Base-by-base conservation (phyloP, 257 asterid genomes). In the Solanum phureja region DNA sequence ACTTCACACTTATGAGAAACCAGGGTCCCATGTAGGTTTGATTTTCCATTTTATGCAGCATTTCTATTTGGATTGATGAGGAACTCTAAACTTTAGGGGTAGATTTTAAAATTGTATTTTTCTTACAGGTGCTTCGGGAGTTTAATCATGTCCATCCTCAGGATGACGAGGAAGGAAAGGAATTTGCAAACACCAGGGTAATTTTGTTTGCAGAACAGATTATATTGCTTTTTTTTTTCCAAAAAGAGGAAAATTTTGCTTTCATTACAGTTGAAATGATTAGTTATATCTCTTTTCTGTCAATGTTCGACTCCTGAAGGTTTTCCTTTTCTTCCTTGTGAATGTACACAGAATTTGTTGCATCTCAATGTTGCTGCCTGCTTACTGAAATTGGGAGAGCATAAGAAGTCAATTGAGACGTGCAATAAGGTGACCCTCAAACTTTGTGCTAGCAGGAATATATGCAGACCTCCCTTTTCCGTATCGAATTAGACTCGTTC, bases 301-400 rank as follows among this genome's bases (percentile, higher is more conserved):
- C 88, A 33, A 81, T 2, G 82, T 60, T 10, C 11, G 23, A 66
- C 46, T 38, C 58, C n/a, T 84, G 64, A 71, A 42, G 83, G 21
- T 42, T 62, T 87, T 73, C 89, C 86, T 35, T 35, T 35, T 11
- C 42, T 31, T 23, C 87, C 87, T 87, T 89, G 83, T 81, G 84
- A 40, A 68, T 91, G 87, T 85, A 87, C 91, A 93, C 89, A 96
- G 99, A 94, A 97, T 89, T 88, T 96, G 92, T 89, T 96, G 92
- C 95, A 97, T 92, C 97, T 97, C 88, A 97, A 97, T 71, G 96
- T 97, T 89, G 99, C 99, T 90, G 98, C 99, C 49, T 97, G 99
- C 98, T 95, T 90, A 89, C 92, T 94, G 93, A 97, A 95, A 90
- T 83, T 94, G 92, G 98, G 98, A 87, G 99, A 97, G 88, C 87